phyloP scores from a whole-genome alignment of 2,329 filamentous ascomycete genomes.

The Beauveria pseudobassiana region DNA sequence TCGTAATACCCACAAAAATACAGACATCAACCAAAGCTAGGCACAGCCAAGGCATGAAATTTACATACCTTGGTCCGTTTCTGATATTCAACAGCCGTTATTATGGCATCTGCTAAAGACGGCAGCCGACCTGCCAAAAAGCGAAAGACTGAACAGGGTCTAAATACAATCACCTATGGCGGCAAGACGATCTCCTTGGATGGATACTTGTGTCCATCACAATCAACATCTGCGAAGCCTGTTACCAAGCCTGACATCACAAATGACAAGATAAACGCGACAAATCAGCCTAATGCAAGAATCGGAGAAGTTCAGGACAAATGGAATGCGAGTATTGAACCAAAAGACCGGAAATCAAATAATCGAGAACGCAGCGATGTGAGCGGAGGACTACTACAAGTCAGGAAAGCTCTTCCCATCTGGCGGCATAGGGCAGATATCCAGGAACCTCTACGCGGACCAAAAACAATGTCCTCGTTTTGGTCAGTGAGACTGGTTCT shows the following conservation, averaged over 20 bases:
- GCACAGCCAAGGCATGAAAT: background rate
- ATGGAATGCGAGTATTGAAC: background rate
- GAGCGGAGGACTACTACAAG: slow-evolving; percentile 30
- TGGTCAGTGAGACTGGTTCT: slow-evolving; percentile 91
- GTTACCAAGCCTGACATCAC: slow-evolving; percentile 11
- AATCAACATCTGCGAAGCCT: slow-evolving; percentile 21
- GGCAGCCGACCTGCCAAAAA: slow-evolving; percentile 27
- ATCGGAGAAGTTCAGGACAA: background rate
- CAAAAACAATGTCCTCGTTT: slow-evolving; percentile 64
- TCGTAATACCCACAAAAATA: background rate
- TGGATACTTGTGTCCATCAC: slow-evolving; percentile 38
- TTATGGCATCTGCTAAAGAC: slow-evolving; percentile 21
- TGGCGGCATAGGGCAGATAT: slow-evolving; percentile 69
- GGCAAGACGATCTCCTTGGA: slow-evolving; percentile 42
- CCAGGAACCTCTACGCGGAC: slow-evolving; percentile 45
- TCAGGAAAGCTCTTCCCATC: slow-evolving; percentile 68
- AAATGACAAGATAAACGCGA: background rate
- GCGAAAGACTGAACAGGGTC: slow-evolving; percentile 25
- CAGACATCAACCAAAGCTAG: background rate
- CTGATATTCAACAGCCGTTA: background rate
- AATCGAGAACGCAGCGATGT: slow-evolving; percentile 15
- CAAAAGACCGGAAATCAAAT: slow-evolving; percentile 10
- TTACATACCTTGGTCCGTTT: background rate
- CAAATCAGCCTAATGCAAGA: background rate
- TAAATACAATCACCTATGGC: slow-evolving; percentile 37